Evolutionary conservation across 106 monocot genomes (phyloP).

Genomic region (Acorus gramineus): DNA sequence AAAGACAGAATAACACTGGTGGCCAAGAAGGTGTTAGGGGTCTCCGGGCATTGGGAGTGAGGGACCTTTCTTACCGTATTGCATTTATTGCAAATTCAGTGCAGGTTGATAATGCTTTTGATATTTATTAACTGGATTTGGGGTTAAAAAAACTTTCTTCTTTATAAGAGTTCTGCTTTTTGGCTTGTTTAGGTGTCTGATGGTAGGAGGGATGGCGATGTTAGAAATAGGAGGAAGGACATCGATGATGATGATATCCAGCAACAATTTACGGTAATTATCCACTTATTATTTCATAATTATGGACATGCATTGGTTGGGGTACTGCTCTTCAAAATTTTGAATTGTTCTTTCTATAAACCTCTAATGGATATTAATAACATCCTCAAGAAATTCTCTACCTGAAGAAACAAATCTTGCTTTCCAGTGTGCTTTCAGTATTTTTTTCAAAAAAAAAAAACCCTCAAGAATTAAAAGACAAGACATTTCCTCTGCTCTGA

Average conservation of each 20-base stretch:
- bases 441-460: too few species aligned
- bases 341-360: too few species aligned
- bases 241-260: constrained; percentile 57
- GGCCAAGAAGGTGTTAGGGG: constrained; percentile 83
- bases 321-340: too few species aligned
- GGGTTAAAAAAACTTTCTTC: too few species aligned
- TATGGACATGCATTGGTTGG: too few species aligned
- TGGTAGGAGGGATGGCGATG: constrained; percentile 54
- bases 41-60: constrained; percentile 67
- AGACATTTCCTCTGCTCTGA: too few species aligned
- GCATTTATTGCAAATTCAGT: constrained; percentile 97
- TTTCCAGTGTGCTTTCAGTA: too few species aligned
- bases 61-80: constrained; percentile 89
- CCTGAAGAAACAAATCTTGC: too few species aligned
- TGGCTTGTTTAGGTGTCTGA: constrained; percentile 46
- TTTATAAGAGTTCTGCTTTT: too few species aligned
- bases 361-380: too few species aligned
- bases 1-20: constrained; percentile 56
- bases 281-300: background rate
- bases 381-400: too few species aligned
- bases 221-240: constrained; percentile 67
- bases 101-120: constrained; percentile 39
- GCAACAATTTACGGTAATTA: constrained; percentile 74
- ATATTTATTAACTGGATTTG: background rate
- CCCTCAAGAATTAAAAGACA: too few species aligned